Evolutionary conservation across 768 basidiomycete species (phyloP), one percentile per base, ranked within the genome.

Genomic region (Cystobasidium ongulense): DNA sequence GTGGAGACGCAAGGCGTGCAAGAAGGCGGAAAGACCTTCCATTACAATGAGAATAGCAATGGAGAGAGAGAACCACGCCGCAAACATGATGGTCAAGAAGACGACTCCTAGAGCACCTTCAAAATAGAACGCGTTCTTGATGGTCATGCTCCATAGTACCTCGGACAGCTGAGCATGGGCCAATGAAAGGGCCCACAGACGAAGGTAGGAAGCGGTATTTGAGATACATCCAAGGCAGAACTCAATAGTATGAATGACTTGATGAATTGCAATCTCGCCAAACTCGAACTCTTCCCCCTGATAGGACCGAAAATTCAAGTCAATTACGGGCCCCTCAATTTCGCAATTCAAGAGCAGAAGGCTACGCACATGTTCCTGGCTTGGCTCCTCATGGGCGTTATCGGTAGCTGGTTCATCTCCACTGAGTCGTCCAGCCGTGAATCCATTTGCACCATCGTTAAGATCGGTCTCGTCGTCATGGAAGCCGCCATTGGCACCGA

Each of bases 211-310:
- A 15, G 91, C 91, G 0, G 95, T 98, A 81, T 97, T 95, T 76
- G 95, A 98, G 79, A 97, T 97, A 81, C 95, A 97, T 7, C 95
- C 96, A 38, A 99, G 87, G 80, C 96, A 99, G 83, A 98, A 99
- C 83, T 99, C 96, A 82, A 99, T 70, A 63, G 93, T 95, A 82
- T 98, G 96, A 79, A 99, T 99, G 75, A 96, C 85, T 81, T 99
- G 96, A 82, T 99, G 95, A 74, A 98, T 90, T 27, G 96, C 87
- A 73, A 96, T 87, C 81, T 99, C 96, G 79, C 92, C 84, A 81
- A 97, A 91, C 79, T 96, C 92, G 80, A 94, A 91, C 61, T 90
- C 85, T 83, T 92, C 87, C 23, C 64, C 23, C 54, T 75, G 74
- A 27, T 8, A n/a, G 53, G 25, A n/a, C n/a, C 33, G 21, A 61